These are phyloP conservation scores for Flaveria floridana DNA, from an alignment of 140 eudicot species.

Conservation along the genomic window DNA sequence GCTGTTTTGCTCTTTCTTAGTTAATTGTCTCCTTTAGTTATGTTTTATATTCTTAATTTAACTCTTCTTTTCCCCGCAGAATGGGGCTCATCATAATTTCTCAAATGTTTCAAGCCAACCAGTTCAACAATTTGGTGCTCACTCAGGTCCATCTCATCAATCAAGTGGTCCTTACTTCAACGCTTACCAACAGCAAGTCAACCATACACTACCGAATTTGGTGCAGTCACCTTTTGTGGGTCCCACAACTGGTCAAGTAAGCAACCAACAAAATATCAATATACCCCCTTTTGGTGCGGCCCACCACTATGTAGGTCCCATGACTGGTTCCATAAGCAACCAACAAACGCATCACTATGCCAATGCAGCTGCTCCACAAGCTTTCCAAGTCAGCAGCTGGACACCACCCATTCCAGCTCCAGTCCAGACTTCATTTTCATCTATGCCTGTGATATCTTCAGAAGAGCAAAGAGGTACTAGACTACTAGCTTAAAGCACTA, in stretches of 20 bases:
- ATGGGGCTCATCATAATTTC: conserved; percentile 32
- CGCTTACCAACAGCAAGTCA: conserved; percentile 34
- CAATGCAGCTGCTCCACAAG: conserved; percentile 14
- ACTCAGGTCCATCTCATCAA: conserved; percentile 34
- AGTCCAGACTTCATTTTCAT: conserved; percentile 36
- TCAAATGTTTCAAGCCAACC: conserved; percentile 32
- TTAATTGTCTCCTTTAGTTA: neutral
- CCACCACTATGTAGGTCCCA: neutral
- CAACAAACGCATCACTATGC: conserved; percentile 3
- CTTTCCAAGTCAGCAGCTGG: conserved; percentile 31
- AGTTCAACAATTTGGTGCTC: conserved; percentile 39
- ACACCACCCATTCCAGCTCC: conserved; percentile 33
- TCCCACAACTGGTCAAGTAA: conserved; percentile 23
- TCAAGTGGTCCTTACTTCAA: conserved; percentile 33
- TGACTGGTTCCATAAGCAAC: neutral
- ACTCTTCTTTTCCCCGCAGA: conserved; percentile 28
- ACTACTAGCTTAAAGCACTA: neutral
- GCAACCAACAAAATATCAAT: conserved; percentile 30
- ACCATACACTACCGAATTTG: conserved; percentile 35
- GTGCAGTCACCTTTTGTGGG: conserved; percentile 39
- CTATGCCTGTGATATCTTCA: conserved; percentile 27
- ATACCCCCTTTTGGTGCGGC: neutral
- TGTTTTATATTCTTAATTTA: neutral
- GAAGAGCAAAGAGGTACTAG: conserved; percentile 38
- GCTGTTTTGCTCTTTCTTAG: neutral